phyloP scores from a whole-genome alignment of 2,329 filamentous ascomycete species.

The Alternaria viburni region DNA sequence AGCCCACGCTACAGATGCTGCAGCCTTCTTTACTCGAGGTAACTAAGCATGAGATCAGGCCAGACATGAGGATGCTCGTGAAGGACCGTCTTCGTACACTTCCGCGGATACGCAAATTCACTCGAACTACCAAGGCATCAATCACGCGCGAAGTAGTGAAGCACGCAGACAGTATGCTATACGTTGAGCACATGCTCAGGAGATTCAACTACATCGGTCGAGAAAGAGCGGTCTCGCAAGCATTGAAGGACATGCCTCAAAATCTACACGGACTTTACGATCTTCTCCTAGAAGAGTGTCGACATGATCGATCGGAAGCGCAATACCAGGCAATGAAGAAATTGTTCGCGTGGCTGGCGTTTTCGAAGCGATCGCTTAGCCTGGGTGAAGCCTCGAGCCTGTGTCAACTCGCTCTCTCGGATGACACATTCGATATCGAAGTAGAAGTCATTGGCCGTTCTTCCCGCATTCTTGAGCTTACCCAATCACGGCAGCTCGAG shows the following conservation, averaged over 20 bases:
- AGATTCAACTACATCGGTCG: slow-evolving; percentile 41
- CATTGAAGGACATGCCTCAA: slow-evolving; percentile 29
- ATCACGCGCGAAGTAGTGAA: slow-evolving; percentile 39
- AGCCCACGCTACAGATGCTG: neutral
- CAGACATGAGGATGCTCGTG: neutral
- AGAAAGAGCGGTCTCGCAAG: slow-evolving; percentile 42
- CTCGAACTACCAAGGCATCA: slow-evolving; percentile 34
- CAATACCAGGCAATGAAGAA: slow-evolving; percentile 24
- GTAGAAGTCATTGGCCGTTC: slow-evolving; percentile 26
- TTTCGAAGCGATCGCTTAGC: slow-evolving; percentile 25
- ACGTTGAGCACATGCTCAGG: slow-evolving; percentile 46
- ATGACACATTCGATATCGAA: slow-evolving; percentile 17
- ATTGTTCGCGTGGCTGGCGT: slow-evolving; percentile 31
- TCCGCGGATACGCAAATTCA: slow-evolving; percentile 19
- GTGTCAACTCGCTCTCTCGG: slow-evolving; percentile 12
- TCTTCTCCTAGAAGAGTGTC: slow-evolving; percentile 23
- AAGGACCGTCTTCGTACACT: neutral
- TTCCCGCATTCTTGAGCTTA: slow-evolving; percentile 26
- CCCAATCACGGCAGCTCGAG: neutral
- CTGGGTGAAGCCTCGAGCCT: slow-evolving; percentile 22
- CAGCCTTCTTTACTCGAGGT: neutral
- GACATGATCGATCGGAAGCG: slow-evolving; percentile 17
- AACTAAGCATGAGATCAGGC: neutral
- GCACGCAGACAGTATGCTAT: slow-evolving; percentile 46
- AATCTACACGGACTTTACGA: slow-evolving; percentile 20